Evolutionary conservation across 2,329 filamentous ascomycete genomes (phyloP).

Genomic region (Lachnellula hyalina): DNA sequence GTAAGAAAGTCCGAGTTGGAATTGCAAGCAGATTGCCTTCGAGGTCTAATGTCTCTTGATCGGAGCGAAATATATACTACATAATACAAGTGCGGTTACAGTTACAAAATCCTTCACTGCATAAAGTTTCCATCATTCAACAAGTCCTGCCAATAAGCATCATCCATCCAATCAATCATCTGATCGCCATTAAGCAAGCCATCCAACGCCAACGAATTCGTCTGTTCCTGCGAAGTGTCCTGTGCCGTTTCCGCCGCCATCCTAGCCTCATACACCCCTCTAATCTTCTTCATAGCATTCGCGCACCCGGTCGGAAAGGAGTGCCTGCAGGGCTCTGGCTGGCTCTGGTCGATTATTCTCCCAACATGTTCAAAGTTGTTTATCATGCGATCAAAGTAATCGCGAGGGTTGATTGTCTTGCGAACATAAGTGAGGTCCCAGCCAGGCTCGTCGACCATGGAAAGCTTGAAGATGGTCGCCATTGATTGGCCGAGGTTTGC

Average conservation of each 20-base stretch:
- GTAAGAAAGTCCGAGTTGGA: no score
- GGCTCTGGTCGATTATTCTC: slow-evolving; percentile 8
- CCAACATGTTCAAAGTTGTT: slow-evolving; percentile 15
- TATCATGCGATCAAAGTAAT: slow-evolving; percentile 15
- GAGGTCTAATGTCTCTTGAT: background rate
- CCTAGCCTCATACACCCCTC: slow-evolving; percentile 3
- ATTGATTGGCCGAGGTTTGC: slow-evolving; percentile 34
- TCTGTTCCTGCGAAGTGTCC: background rate
- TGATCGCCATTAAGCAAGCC: background rate
- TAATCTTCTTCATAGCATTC: slow-evolving; percentile 3
- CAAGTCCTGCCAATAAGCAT: slow-evolving; percentile 11
- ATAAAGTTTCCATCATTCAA: slow-evolving; percentile 3
- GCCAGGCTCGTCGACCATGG: slow-evolving; percentile 32
- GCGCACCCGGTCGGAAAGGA: slow-evolving; percentile 14
- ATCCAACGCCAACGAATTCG: background rate
- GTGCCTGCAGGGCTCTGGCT: slow-evolving; percentile 3
- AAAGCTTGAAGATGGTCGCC: slow-evolving; percentile 35
- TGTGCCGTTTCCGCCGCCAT: background rate
- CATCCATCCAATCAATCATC: slow-evolving; percentile 10
- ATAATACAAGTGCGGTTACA: background rate
- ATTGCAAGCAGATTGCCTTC: background rate
- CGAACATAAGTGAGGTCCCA: slow-evolving; percentile 37
- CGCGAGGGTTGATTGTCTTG: slow-evolving; percentile 29
- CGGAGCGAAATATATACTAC: background rate
- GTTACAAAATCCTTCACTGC: background rate